Conservation (phyloP, 257 asterid species). For the Ocimum tenuiflorum region DNA sequence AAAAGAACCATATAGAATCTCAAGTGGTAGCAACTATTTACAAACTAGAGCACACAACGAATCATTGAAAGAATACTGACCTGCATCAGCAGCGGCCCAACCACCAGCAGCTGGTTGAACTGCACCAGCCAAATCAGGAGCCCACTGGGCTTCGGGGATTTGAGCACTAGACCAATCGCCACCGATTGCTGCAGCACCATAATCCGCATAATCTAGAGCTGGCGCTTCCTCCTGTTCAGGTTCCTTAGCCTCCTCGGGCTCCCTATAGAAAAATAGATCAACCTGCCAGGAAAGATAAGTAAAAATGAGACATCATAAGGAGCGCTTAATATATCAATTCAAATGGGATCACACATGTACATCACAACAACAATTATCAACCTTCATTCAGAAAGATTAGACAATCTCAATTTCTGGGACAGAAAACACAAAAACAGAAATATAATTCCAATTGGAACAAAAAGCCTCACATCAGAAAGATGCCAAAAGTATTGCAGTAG, state of each 20-base stretch:
- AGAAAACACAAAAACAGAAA: no score
- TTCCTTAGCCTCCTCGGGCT: conserved; percentile 42
- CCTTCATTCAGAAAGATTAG: no score
- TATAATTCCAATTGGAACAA: background rate
- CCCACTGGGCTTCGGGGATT: conserved; percentile 43
- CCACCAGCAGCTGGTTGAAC: conserved; percentile 24
- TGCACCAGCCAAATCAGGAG: conserved; percentile 22
- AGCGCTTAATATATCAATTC: no score
- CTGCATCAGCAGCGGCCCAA: conserved; percentile 33
- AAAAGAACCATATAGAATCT: background rate
- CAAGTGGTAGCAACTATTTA: background rate
- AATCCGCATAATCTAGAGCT: conserved; percentile 36
- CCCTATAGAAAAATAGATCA: conserved; percentile 39
- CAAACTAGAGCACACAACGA: background rate
- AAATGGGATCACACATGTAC: no score
- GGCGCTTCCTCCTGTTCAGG: conserved; percentile 37
- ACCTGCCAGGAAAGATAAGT: conserved; percentile 18
- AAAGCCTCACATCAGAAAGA: no score
- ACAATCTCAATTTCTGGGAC: background rate
- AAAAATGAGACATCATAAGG: background rate
- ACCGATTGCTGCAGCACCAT: conserved; percentile 20
- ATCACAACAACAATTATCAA: no score
- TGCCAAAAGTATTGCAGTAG: background rate
- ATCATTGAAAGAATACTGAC: conserved; percentile 15
- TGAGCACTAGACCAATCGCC: conserved; percentile 42